Evolutionary conservation across 2,329 filamentous ascomycete species (phyloP), one percentile per base, ranked within the genome.

Genomic region (Onygenales sp.): DNA sequence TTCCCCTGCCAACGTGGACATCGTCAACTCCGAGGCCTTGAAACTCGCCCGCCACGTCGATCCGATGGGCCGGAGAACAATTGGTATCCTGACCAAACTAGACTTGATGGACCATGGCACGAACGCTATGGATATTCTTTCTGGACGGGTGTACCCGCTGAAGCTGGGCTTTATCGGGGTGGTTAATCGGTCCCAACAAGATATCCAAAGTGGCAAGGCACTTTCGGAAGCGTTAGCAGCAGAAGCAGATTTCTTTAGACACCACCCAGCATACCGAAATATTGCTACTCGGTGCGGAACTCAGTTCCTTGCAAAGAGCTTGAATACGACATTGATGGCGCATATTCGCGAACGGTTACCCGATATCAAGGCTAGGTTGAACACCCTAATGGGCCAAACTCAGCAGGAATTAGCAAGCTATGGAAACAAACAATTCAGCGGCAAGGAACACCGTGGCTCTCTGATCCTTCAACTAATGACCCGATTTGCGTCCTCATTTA

Each of bases 81-180:
- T 98, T 66, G 93, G 93, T 65, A 92, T 98, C 54, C 79, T 98
- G 56, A 97, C 93, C 56, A 98, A 98, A 75, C 78, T 98, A 59
- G 93, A 98, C 69, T 76, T 98, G 54, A 98, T 98, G 93, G 93
- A 98, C 66, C 92, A 98, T 66, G 93, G 93, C 58, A 98, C 93
- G 54, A 97, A 98, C 66, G 93, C 93, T 13, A 79, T 98, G 62
- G 93, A 98, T 66, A 98, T 98, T 61, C 79, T 98, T n/a, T 94
- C 92, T 6, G 93, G 93, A 3, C 85, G 93, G 31, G 93, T 98
- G 2, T 98, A 98, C 70, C 93, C 93, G 7, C 71, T 98, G 62
- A 98, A 97, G 73, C 81, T 98, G 58, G 93, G 93, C 32, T 98
- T 97, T 69, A 97, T 98, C 62, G 93, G 93, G 57, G 91, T 97